Evolutionary conservation across 345 rosid genomes (phyloP).

Genomic region (Microthlaspi erraticum): DNA sequence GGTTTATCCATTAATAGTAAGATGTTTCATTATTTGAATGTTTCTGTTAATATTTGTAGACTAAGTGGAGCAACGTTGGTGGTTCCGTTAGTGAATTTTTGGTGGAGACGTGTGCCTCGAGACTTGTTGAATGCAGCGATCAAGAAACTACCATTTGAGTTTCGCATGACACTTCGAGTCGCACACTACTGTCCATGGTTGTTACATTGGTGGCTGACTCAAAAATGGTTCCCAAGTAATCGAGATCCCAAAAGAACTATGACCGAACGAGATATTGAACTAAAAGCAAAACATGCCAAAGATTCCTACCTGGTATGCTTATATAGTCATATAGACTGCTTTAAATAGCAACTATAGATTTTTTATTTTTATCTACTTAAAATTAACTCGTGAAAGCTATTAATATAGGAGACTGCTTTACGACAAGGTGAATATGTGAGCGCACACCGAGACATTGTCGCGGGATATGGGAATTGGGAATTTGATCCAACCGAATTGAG

Average conservation of each 20-base stretch:
- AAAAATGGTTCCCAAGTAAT: conserved; percentile 74
- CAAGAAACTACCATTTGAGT: conserved; percentile 41
- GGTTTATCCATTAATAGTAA: too few species aligned
- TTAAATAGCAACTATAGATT: background rate
- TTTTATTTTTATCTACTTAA: background rate
- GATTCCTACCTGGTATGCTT: conserved; percentile 54
- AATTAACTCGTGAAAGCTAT: background rate
- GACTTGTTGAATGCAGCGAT: conserved; percentile 48
- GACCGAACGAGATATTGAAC: conserved; percentile 51
- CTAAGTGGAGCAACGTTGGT: conserved; percentile 70
- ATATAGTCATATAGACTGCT: background rate
- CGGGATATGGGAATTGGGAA: conserved; percentile 68
- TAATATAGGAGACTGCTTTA: conserved; percentile 51
- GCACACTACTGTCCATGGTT: conserved; percentile 78
- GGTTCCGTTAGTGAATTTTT: conserved; percentile 72
- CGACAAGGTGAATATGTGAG: conserved; percentile 77
- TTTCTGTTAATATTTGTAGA: conserved; percentile 39
- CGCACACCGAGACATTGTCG: conserved; percentile 59
- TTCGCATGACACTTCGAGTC: conserved; percentile 58
- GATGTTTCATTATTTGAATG: too few species aligned
- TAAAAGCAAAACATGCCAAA: conserved; percentile 46
- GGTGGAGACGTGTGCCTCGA: conserved; percentile 80
- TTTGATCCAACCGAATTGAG: conserved; percentile 66
- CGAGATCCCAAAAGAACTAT: conserved; percentile 51
- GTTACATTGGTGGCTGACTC: conserved; percentile 88